phyloP scores from a whole-genome alignment of 2,329 filamentous ascomycete species.

The Byssochlamys sp. region DNA sequence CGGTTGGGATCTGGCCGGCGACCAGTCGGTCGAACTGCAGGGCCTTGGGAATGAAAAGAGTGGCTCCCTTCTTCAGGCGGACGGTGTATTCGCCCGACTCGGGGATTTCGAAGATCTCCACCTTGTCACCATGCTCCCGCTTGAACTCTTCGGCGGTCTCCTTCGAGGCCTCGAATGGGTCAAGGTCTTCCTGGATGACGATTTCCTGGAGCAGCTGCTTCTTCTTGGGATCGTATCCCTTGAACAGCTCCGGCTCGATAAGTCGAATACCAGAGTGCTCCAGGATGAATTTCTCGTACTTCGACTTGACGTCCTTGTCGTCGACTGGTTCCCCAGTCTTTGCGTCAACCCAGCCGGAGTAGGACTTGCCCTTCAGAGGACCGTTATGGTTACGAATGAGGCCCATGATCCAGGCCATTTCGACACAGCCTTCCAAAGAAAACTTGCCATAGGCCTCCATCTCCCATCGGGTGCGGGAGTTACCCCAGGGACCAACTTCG shows the following conservation, averaged over 20 bases:
- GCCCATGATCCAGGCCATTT: constrained; percentile 99
- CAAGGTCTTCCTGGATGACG: constrained; percentile 90
- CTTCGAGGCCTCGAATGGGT: constrained; percentile 93
- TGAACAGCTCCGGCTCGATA: constrained; percentile 93
- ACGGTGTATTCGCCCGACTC: constrained; percentile 92
- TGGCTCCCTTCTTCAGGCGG: constrained; percentile 88
- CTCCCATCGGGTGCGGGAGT: constrained; percentile 95
- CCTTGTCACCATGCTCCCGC: constrained; percentile 93
- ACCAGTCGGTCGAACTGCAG: constrained; percentile 94
- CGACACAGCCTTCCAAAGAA: constrained; percentile 91
- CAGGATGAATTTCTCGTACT: constrained; percentile 93
- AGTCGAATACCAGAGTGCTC: constrained; percentile 95
- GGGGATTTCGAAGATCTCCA: constrained; percentile 89
- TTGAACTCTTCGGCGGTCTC: constrained; percentile 96
- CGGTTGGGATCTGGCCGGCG: constrained; percentile 90
- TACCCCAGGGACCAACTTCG: constrained; percentile 89
- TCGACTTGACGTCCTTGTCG: constrained; percentile 93
- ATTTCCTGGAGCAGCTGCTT: constrained; percentile 97
- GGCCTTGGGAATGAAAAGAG: constrained; percentile 90
- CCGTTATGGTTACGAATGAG: constrained; percentile 98
- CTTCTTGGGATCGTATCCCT: constrained; percentile 94
- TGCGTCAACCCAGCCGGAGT: constrained; percentile 89
- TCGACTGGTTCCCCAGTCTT: constrained; percentile 93
- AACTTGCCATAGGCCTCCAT: constrained; percentile 97
- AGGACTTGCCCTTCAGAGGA: constrained; percentile 86